Conservation (phyloP, 176 grass and related monocot genomes). For the Avena insularis region DNA sequence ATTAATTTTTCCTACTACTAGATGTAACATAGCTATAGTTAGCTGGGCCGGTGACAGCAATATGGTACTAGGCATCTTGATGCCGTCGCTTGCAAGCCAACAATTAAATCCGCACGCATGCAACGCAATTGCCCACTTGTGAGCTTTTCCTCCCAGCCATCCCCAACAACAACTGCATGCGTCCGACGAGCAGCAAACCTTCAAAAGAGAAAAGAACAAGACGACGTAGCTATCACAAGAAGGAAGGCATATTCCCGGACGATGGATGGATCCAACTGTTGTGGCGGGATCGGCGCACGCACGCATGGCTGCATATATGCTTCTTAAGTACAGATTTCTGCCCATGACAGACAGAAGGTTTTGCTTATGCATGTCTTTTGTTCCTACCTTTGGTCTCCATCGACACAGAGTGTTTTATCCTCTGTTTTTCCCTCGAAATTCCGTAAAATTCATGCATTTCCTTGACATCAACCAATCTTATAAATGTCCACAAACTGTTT, state of each 20-base stretch:
- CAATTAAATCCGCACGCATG: background rate
- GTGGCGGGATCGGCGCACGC: background rate
- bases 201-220: slow-evolving; percentile 6
- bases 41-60: slow-evolving; percentile 2
- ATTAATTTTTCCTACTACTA: too few relatives aligned
- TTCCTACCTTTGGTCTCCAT: background rate
- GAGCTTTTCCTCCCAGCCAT: background rate
- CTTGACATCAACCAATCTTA: too few relatives aligned
- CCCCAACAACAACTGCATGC: background rate
- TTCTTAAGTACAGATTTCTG: too few relatives aligned
- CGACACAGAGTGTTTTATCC: too few relatives aligned
- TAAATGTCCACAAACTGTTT: too few relatives aligned
- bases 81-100: slow-evolving; percentile 37
- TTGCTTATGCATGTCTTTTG: background rate
- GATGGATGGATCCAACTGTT: background rate
- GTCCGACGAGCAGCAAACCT: background rate
- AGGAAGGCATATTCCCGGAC: slow-evolving; percentile 15
- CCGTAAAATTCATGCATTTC: too few relatives aligned
- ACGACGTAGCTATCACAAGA: background rate
- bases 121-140: background rate
- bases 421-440: too few relatives aligned
- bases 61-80: background rate
- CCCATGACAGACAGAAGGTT: background rate
- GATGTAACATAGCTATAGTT: background rate
- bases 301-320: background rate